Percentiles rank a stretch among this genome's conserved stretches.
Conservation (phyloP, 139 green algal species). For the Micractinium sp. region DNA sequence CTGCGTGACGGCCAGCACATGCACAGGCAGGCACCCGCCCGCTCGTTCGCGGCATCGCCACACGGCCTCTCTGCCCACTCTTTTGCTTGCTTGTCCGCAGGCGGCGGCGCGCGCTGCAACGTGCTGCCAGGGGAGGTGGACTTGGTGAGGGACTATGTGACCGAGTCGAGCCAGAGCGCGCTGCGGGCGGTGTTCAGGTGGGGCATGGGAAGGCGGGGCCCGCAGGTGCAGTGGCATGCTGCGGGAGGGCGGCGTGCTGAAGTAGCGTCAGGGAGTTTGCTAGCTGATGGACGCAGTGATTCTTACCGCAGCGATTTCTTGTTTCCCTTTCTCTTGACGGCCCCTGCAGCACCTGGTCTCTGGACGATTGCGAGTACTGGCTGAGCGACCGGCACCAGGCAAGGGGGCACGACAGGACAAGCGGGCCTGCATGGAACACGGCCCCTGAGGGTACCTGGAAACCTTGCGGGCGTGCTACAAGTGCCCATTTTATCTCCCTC, state of each 20-base stretch:
- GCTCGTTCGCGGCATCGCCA: background rate
- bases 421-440: background rate
- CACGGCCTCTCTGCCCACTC: background rate
- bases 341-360: constrained; percentile 59
- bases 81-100: constrained; percentile 72
- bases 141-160: constrained; percentile 78
- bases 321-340: too few species aligned
- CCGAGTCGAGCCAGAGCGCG: constrained; percentile 53
- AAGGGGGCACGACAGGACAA: background rate
- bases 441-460: too few species aligned
- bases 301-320: too few species aligned
- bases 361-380: constrained; percentile 79
- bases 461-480: background rate
- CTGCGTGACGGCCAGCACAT: background rate
- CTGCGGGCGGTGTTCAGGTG: constrained; percentile 70
- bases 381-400: constrained; percentile 51
- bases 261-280: too few species aligned
- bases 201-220: background rate
- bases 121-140: constrained; percentile 76
- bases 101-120: constrained; percentile 87
- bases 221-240: background rate
- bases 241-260: too few species aligned
- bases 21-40: background rate
- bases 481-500: background rate
- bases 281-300: too few species aligned